phyloP scores from a whole-genome alignment of 2,329 filamentous ascomycete genomes.

The Trichoderma hamatum region DNA sequence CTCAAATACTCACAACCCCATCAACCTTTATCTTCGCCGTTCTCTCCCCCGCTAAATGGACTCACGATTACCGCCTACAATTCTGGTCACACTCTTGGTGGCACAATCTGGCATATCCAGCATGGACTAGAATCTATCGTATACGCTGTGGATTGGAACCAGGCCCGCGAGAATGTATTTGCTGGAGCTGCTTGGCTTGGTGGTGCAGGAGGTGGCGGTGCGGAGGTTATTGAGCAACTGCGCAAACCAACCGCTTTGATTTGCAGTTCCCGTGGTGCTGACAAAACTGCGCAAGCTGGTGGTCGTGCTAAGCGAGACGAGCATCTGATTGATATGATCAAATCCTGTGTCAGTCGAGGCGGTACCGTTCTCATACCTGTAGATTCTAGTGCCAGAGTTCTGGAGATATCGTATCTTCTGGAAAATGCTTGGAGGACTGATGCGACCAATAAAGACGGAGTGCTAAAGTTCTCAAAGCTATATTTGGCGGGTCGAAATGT shows the following conservation, averaged over 20 bases:
- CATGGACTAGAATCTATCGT: constrained; percentile 96
- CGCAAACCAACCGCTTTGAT: constrained; percentile 92
- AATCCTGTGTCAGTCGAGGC: constrained; percentile 73
- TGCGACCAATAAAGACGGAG: constrained; percentile 53
- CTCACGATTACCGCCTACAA: constrained; percentile 96
- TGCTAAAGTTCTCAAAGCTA: constrained; percentile 60
- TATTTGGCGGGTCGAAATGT: constrained; percentile 87
- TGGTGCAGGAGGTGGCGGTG: constrained; percentile 75
- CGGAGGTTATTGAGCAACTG: constrained; percentile 90
- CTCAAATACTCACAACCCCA: constrained; percentile 97
- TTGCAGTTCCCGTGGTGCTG: constrained; percentile 83
- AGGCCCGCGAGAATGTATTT: constrained; percentile 93
- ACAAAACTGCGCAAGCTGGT: constrained; percentile 69
- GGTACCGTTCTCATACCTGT: constrained; percentile 92
- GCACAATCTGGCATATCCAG: constrained; percentile 98
- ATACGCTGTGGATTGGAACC: constrained; percentile 97
- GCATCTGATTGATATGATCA: constrained; percentile 80
- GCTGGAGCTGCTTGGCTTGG: constrained; percentile 93
- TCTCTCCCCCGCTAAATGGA: constrained; percentile 85
- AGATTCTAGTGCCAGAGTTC: constrained; percentile 90
- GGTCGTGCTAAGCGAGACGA: constrained; percentile 84
- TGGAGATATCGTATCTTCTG: constrained; percentile 88
- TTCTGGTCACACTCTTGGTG: constrained; percentile 91
- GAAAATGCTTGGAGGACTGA: constrained; percentile 88
- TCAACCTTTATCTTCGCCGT: constrained; percentile 82